Evolutionary conservation across 2,329 filamentous ascomycete species (phyloP).

Genomic region (Lachnellula cervina): DNA sequence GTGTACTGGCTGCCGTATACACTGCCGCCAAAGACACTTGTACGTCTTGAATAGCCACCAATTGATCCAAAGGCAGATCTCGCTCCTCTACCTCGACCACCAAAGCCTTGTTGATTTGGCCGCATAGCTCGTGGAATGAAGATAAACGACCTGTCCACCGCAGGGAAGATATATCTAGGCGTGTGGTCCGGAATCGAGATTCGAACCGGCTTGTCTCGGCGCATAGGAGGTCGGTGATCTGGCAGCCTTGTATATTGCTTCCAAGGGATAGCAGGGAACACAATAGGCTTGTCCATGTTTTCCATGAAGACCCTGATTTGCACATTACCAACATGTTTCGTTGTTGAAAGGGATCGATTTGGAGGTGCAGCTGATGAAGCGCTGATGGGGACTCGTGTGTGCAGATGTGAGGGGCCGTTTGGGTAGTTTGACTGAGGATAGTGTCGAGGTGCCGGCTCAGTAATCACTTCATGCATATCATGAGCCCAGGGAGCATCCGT

Average conservation of each 20-base stretch:
- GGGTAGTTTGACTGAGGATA: constrained; percentile 17
- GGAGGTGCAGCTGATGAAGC: constrained; percentile 58
- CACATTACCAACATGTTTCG: constrained; percentile 76
- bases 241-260: constrained; percentile 92
- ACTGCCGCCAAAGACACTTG: constrained; percentile 72
- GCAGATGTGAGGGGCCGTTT: constrained; percentile 37
- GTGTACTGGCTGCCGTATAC: constrained; percentile 71
- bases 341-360: constrained; percentile 76
- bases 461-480: constrained; percentile 80
- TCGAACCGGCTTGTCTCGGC: constrained; percentile 92
- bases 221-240: constrained; percentile 87
- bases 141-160: constrained; percentile 87
- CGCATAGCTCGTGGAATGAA: constrained; percentile 93
- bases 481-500: constrained; percentile 81
- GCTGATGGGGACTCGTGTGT: constrained; percentile 24
- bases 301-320: constrained; percentile 79
- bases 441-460: constrained; percentile 36
- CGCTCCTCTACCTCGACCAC: constrained; percentile 59
- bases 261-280: constrained; percentile 71
- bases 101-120: constrained; percentile 80
- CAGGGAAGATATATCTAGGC: constrained; percentile 87
- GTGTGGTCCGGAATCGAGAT: constrained; percentile 79
- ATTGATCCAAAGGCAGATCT: constrained; percentile 66
- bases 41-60: constrained; percentile 67
- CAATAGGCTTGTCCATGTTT: constrained; percentile 64